Evolutionary conservation across 352 stramenopile genomes (phyloP), one percentile per base, ranked within the genome.

Genomic region (Paralagenidium karlingii): DNA sequence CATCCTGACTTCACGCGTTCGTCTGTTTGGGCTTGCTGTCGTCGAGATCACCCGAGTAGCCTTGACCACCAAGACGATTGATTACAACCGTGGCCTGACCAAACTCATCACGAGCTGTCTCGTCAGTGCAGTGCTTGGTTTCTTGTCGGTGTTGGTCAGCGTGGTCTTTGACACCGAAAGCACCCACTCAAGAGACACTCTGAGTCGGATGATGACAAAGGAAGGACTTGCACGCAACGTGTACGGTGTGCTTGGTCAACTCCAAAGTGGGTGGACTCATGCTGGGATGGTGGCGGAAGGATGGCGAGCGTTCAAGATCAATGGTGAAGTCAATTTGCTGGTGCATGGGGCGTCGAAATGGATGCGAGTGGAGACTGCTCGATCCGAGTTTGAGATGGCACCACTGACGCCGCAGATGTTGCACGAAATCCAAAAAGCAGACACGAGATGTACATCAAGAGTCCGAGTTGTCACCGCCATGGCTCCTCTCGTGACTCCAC

Each of bases 171-270:
- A 45, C 9, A 26, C 48, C 16, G 47, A 63, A 15, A 20, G 32
- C 5, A n/a, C n/a, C n/a, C n/a, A n/a, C n/a, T n/a, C n/a, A n/a
- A n/a, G n/a, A n/a, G n/a, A n/a, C n/a, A n/a, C n/a, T n/a, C n/a
- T n/a, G n/a, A n/a, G n/a, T n/a, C n/a, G n/a, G n/a, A n/a, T n/a
- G n/a, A n/a, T n/a, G n/a, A n/a, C n/a, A n/a, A 47, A 53, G 19
- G 42, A 67, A 32, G 28, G 26, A 10, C 48, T 63, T 49, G 38
- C 49, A 3, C 32, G 60, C 16, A 67, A 63, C 25, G 49, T 51
- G 29, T 43, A 58, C 24, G 49, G 53, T 1, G 20, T 66, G 16
- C 11, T 63, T 12, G 57, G 49, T 1, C 61, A 51, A 15, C 43
- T 26, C 0, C 34, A 33, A 29, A 42, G 46, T n/a, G 53, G 53